Evolutionary conservation across 2,329 filamentous ascomycete genomes (phyloP).

Genomic region (Coniochaeta ligniaria): DNA sequence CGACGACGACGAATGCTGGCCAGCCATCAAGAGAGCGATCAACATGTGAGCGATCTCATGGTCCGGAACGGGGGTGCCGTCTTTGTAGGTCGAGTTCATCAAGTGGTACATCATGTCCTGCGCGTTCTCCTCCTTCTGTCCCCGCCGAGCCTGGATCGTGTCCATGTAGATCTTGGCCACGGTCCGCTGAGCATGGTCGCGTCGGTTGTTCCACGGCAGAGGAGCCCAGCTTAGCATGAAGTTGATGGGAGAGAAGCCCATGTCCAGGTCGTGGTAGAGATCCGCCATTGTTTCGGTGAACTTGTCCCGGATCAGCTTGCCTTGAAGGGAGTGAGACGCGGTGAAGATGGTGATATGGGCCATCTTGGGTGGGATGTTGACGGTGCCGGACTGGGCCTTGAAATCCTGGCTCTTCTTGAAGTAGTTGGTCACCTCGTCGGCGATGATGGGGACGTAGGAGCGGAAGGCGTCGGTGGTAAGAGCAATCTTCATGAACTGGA

Average conservation of each 20-base stretch:
- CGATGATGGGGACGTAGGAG: constrained; percentile 64
- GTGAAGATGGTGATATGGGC: constrained; percentile 76
- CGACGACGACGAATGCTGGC: constrained; percentile 73
- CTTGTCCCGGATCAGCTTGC: constrained; percentile 65
- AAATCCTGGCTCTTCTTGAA: constrained; percentile 49
- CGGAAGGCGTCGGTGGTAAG: constrained; percentile 58
- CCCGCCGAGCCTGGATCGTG: constrained; percentile 59
- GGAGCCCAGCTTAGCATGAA: constrained; percentile 76
- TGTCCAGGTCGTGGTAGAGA: constrained; percentile 74
- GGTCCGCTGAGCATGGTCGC: constrained; percentile 66
- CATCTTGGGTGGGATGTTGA: constrained; percentile 61
- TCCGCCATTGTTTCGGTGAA: constrained; percentile 67
- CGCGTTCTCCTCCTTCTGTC: constrained; percentile 34
- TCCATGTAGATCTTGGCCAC: constrained; percentile 69
- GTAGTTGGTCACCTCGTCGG: constrained; percentile 60
- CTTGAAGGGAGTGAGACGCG: constrained; percentile 68
- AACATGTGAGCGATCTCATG: constrained; percentile 77
- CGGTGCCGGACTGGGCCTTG: constrained; percentile 49
- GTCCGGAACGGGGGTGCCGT: constrained; percentile 61
- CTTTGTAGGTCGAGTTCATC: constrained; percentile 71
- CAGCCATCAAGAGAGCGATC: constrained; percentile 80
- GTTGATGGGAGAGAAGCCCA: constrained; percentile 74
- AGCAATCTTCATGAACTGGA: constrained; percentile 64
- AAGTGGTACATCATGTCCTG: constrained; percentile 74
- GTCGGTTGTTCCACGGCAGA: constrained; percentile 65